Percentiles rank a stretch among this genome's conserved stretches.
Conservation (phyloP, 2,329 filamentous ascomycete species). For the Beauveria brongniartii region DNA sequence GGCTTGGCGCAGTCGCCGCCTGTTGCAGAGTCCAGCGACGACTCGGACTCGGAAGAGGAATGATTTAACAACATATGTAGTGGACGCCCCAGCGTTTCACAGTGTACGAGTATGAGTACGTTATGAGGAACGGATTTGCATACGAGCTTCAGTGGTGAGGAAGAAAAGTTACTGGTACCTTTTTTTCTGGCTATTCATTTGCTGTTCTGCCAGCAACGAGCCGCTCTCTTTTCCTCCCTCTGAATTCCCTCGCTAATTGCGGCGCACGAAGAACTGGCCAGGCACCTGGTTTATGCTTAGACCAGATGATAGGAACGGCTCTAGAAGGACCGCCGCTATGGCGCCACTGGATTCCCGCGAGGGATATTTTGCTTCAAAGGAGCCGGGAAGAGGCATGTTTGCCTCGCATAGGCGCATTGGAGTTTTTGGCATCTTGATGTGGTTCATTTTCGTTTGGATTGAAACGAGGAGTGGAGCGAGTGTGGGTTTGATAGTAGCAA, state of each 20-base stretch:
- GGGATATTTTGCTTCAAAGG: conserved; percentile 7
- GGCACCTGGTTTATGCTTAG: neutral
- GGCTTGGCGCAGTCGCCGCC: conserved; percentile 17
- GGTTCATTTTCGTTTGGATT: conserved; percentile 5
- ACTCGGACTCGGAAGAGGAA: conserved; percentile 41
- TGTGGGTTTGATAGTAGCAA: neutral
- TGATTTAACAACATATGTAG: conserved; percentile 19
- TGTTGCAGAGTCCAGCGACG: conserved; percentile 31
- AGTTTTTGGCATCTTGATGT: conserved; percentile 7
- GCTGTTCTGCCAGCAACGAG: neutral
- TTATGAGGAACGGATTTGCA: conserved; percentile 10
- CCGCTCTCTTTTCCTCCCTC: neutral
- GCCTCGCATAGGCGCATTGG: conserved; percentile 2
- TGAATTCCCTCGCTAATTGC: neutral
- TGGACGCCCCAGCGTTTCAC: neutral
- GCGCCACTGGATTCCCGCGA: conserved; percentile 1
- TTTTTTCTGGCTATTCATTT: neutral
- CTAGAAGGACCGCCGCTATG: neutral
- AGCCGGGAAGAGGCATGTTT: neutral
- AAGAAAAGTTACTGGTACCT: neutral
- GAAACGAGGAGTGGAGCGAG: conserved; percentile 4
- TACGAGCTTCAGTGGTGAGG: neutral
- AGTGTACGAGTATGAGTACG: conserved; percentile 9
- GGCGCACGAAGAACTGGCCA: neutral
- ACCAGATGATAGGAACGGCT: neutral